Evolutionary conservation across 2,329 filamentous ascomycete genomes (phyloP).

Genomic region (Coniochaeta prunicola): DNA sequence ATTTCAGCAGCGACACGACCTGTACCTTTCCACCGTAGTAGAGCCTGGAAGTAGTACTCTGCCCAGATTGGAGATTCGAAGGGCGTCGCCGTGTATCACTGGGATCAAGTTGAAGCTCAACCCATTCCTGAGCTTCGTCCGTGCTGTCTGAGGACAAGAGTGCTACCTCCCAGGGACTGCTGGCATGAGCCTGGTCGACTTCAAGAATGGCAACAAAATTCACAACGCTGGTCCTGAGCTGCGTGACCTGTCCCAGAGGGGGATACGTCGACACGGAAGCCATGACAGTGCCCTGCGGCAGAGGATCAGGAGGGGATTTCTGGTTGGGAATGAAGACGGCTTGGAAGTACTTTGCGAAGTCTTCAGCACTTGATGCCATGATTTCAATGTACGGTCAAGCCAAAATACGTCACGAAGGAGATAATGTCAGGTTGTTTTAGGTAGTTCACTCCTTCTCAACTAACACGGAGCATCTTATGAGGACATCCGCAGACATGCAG

Average conservation of each 20-base stretch:
- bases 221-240: conserved; percentile 40
- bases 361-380: conserved; percentile 4
- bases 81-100: conserved; percentile 25
- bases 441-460: background rate
- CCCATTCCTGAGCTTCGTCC: conserved; percentile 45
- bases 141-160: conserved; percentile 56
- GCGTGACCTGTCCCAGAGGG: conserved; percentile 67
- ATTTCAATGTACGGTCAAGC: background rate
- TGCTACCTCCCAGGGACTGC: conserved; percentile 61
- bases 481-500: background rate
- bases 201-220: conserved; percentile 65
- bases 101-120: conserved; percentile 38
- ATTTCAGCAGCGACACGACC: conserved; percentile 45
- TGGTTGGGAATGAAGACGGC: conserved; percentile 25
- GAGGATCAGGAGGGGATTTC: conserved; percentile 20
- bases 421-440: background rate
- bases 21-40: conserved; percentile 48
- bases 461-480: background rate
- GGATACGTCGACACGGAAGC: conserved; percentile 50
- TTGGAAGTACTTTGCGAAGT: conserved; percentile 28
- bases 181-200: conserved; percentile 44
- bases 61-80: conserved; percentile 40
- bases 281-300: conserved; percentile 19
- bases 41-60: conserved; percentile 27
- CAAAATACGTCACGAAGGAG: background rate